Evolutionary conservation across 2,329 filamentous ascomycete species (phyloP).

Genomic region (Colletotrichum sojae): DNA sequence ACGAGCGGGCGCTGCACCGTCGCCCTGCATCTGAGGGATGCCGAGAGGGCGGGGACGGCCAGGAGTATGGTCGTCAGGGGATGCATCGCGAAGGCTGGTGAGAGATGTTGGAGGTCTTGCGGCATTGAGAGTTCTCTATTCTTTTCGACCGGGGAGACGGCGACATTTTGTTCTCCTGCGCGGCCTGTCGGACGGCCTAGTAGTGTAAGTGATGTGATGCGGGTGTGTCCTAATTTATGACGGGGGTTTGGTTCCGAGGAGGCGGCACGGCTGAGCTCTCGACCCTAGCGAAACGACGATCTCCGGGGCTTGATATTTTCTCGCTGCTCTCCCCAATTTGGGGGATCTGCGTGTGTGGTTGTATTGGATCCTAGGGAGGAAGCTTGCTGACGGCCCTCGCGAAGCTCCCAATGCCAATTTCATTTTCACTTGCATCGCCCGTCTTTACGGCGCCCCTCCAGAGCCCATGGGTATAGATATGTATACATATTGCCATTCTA

Average conservation of each 20-base stretch:
- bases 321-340: too few species aligned
- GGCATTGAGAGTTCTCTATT: background rate
- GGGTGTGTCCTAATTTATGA: background rate
- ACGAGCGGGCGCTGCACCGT: constrained; percentile 51
- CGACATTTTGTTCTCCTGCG: background rate
- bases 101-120: background rate
- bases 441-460: too few species aligned
- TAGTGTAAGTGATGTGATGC: background rate
- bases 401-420: too few species aligned
- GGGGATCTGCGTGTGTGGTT: too few species aligned
- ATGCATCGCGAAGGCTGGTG: background rate
- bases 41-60: background rate
- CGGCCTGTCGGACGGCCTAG: background rate
- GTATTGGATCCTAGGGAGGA: too few species aligned
- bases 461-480: too few species aligned
- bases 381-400: too few species aligned
- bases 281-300: background rate
- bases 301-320: too few species aligned
- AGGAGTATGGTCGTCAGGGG: constrained; percentile 13
- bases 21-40: background rate
- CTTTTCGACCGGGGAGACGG: background rate
- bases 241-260: constrained; percentile 23
- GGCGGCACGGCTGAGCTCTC: background rate
- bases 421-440: too few species aligned
- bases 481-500: too few species aligned